Percentiles rank a stretch among this genome's conserved stretches.
phyloP scores from a whole-genome alignment of 1,139 yeast species.

The Sugiyamaella japonica region DNA sequence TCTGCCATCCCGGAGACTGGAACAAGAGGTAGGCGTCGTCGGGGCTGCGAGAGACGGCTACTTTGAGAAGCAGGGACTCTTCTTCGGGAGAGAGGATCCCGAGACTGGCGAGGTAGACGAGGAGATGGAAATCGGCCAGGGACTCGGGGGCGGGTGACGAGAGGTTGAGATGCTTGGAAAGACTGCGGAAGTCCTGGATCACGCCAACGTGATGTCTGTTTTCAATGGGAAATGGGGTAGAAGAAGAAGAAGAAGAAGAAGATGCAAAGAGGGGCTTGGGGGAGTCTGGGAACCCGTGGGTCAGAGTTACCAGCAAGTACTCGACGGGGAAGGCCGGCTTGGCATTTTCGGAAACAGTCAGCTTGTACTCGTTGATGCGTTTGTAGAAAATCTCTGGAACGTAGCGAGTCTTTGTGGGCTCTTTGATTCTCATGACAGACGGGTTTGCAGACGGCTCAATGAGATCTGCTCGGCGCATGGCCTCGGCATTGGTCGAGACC shows the following conservation, averaged over 20 bases:
- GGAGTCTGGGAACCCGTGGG: conserved; percentile 85
- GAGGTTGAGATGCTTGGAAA: conserved; percentile 48
- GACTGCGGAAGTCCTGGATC: conserved; percentile 61
- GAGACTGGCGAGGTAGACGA: conserved; percentile 55
- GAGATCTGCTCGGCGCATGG: conserved; percentile 80
- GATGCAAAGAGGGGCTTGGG: conserved; percentile 49
- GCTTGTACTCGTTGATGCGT: conserved; percentile 82
- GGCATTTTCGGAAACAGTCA: conserved; percentile 84
- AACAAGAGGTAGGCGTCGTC: conserved; percentile 55
- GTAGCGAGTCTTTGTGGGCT: conserved; percentile 66
- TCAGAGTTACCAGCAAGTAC: conserved; percentile 78
- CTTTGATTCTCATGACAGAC: conserved; percentile 77
- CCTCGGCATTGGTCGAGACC: conserved; percentile 85
- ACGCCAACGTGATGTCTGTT: conserved; percentile 75
- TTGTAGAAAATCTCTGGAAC: conserved; percentile 94
- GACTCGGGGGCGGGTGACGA: conserved; percentile 41
- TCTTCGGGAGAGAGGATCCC: conserved; percentile 56
- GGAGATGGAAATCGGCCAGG: conserved; percentile 69
- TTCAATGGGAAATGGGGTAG: conserved; percentile 66
- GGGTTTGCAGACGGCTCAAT: conserved; percentile 91
- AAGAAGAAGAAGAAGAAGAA: conserved; percentile 36
- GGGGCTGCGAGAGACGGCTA: conserved; percentile 37
- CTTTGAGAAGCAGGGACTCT: conserved; percentile 48
- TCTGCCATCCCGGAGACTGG: conserved; percentile 75
- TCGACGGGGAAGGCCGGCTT: conserved; percentile 97